phyloP scores from a whole-genome alignment of 1,284 basidiomycete genomes.

The Apiotrichum sp. region DNA sequence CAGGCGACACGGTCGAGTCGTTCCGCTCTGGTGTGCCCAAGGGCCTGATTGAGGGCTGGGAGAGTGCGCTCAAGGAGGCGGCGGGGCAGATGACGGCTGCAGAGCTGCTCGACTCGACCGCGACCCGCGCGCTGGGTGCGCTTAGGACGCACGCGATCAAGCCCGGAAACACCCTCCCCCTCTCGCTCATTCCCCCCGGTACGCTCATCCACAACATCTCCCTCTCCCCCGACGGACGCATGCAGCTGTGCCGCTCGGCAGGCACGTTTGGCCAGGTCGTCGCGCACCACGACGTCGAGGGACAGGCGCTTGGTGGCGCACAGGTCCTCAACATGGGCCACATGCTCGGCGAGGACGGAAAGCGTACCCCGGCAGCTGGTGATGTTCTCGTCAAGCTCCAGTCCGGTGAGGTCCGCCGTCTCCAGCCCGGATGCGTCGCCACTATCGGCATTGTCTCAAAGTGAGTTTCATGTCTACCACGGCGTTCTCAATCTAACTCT shows the following conservation, averaged over 20 bases:
- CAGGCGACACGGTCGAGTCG: slow-evolving; percentile 81
- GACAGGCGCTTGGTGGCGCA: slow-evolving; percentile 36
- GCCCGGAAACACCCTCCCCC: slow-evolving; percentile 87
- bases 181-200: slow-evolving; percentile 85
- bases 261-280: slow-evolving; percentile 81
- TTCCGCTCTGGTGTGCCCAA: slow-evolving; percentile 76
- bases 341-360: slow-evolving; percentile 17
- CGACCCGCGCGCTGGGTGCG: slow-evolving; percentile 63
- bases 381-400: slow-evolving; percentile 70
- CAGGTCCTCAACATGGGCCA: slow-evolving; percentile 38
- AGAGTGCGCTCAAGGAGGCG: slow-evolving; percentile 28
- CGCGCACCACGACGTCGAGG: slow-evolving; percentile 55
- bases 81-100: slow-evolving; percentile 26
- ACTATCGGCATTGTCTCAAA: slow-evolving; percentile 92
- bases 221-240: slow-evolving; percentile 68
- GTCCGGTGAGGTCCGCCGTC: slow-evolving; percentile 85
- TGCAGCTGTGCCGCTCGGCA: slow-evolving; percentile 79
- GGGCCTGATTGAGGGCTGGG: slow-evolving; percentile 64
- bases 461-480: slow-evolving; percentile 25
- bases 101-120: slow-evolving; percentile 49
- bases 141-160: slow-evolving; percentile 79
- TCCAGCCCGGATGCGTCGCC: slow-evolving; percentile 76
- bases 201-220: slow-evolving; percentile 85
- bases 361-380: slow-evolving; percentile 28
- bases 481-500: too few relatives aligned